Evolutionary conservation across 2,329 filamentous ascomycete genomes (phyloP), one percentile per base, ranked within the genome.

Genomic region (Calonectria pauciramosa): DNA sequence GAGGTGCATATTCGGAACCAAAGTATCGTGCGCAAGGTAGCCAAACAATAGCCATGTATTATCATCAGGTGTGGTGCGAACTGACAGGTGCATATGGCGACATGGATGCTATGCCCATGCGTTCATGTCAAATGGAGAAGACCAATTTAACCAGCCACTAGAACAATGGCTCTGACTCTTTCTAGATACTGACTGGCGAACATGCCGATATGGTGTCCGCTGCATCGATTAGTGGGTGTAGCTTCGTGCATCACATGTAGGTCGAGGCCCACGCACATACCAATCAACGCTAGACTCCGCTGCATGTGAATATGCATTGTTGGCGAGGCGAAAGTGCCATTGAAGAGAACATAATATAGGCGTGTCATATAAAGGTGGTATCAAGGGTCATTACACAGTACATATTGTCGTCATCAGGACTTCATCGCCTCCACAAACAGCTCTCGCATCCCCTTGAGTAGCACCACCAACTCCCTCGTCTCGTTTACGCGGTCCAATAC

Each of bases 401-500:
- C 30, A 41, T 11, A 6, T 34, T n/a, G 67, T 70, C 68, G 56
- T 73, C 56, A 54, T 86, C 82, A 90, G 32, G 86, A 86, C 84
- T 90, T 92, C 85, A 93, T 89, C 23, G 90, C 90, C 83, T 93
- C 92, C 0, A 92, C 91, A 86, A 97, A 96, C 72, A 96, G 82
- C 84, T 94, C 93, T 78, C 95, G 89, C 94, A 97, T 97, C 3
- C 93, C 94, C 87, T 96, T 97, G 73, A 97, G 86, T 82, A 97
- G 89, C 51, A 90, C 87, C 6, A 90, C 91, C 81, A 97, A 83
- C 83, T 96, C 94, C 79, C 94, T 89, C 64, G 90, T 91, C 88
- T 98, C 96, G 82, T 98, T 98, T 72, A 98, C 89, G 82, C 90
- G 89, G 77, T 97, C 94, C 70, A 96, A 85, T 63, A 97, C 93